phyloP scores from a whole-genome alignment of 176 grass and related monocot species.

The Bothriochloa decipiens region DNA sequence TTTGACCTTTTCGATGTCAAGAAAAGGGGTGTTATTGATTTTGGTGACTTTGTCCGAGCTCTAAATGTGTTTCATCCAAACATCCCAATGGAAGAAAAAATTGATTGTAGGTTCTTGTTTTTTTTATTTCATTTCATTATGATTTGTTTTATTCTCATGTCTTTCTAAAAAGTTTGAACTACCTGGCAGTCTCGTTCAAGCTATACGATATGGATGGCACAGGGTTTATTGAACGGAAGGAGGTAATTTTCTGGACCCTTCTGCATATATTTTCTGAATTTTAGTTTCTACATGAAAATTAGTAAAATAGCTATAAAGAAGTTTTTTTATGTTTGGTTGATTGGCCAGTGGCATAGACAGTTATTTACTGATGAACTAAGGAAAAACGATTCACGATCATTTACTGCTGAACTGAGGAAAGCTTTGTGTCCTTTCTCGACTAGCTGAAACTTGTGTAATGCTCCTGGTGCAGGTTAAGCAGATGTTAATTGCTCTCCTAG shows the following conservation, averaged over 20 bases:
- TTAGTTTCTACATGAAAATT: background rate
- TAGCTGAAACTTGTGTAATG: slow-evolving; percentile 26
- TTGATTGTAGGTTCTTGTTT: slow-evolving; percentile 75
- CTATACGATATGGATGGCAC: slow-evolving; percentile 94
- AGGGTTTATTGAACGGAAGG: slow-evolving; percentile 90
- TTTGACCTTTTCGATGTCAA: slow-evolving; percentile 98
- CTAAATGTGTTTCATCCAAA: slow-evolving; percentile 98
- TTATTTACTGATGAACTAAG: slow-evolving; percentile 17
- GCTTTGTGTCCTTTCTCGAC: background rate
- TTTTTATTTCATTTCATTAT: slow-evolving; percentile 11
- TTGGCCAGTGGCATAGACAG: background rate
- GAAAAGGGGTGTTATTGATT: slow-evolving; percentile 85
- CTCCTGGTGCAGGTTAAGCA: slow-evolving; percentile 82
- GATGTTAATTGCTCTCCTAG: slow-evolving; percentile 94
- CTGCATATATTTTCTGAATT: slow-evolving; percentile 4
- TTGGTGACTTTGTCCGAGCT: slow-evolving; percentile 90
- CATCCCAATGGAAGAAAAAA: slow-evolving; percentile 88
- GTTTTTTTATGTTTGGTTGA: background rate
- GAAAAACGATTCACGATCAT: background rate
- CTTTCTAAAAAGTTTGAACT: slow-evolving; percentile 40
- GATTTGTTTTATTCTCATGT: slow-evolving; percentile 5
- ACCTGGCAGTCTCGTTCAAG: slow-evolving; percentile 79
- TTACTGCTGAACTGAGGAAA: slow-evolving; percentile 9
- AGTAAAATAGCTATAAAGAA: slow-evolving; percentile 9
- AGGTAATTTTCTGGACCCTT: slow-evolving; percentile 56